These are phyloP conservation scores for Xylona heveae DNA, from an alignment of 495 filamentous ascomycete species.

Conservation along the genomic window DNA sequence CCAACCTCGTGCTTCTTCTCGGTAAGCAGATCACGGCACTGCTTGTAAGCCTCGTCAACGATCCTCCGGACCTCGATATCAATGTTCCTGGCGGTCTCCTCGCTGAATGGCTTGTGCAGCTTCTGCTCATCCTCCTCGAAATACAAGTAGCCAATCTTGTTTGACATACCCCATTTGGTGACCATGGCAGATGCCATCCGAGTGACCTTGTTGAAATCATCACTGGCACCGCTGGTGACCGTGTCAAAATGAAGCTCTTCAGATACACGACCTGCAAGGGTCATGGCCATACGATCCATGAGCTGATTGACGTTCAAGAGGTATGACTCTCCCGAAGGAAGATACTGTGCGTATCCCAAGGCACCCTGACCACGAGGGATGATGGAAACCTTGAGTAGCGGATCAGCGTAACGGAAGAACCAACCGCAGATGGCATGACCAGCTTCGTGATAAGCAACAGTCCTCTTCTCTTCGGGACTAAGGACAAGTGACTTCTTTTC, in stretches of 20 bases:
- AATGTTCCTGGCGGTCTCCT: slow-evolving; percentile 78
- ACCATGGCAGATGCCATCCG: slow-evolving; percentile 92
- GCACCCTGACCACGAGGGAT: slow-evolving; percentile 89
- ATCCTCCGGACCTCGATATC: slow-evolving; percentile 79
- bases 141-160: slow-evolving; percentile 75
- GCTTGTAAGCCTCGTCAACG: slow-evolving; percentile 73
- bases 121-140: slow-evolving; percentile 62
- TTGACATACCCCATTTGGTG: slow-evolving; percentile 93
- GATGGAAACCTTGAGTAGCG: slow-evolving; percentile 93
- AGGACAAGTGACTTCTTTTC: slow-evolving; percentile 93
- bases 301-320: slow-evolving; percentile 88
- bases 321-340: slow-evolving; percentile 78
- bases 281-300: slow-evolving; percentile 99
- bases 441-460: slow-evolving; percentile 94
- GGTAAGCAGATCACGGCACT: slow-evolving; percentile 62
- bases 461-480: slow-evolving; percentile 77
- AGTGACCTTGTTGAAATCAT: slow-evolving; percentile 98
- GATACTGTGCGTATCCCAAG: slow-evolving; percentile 88
- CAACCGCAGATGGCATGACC: slow-evolving; percentile 97
- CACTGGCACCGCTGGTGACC: slow-evolving; percentile 79
- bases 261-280: slow-evolving; percentile 77
- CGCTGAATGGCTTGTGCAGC: slow-evolving; percentile 86
- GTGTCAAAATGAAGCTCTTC: slow-evolving; percentile 94
- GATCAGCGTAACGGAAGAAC: slow-evolving; percentile 92
- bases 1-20: slow-evolving; percentile 78